phyloP scores from a whole-genome alignment of 2,329 filamentous ascomycete genomes.

The Ophiostoma ips region DNA sequence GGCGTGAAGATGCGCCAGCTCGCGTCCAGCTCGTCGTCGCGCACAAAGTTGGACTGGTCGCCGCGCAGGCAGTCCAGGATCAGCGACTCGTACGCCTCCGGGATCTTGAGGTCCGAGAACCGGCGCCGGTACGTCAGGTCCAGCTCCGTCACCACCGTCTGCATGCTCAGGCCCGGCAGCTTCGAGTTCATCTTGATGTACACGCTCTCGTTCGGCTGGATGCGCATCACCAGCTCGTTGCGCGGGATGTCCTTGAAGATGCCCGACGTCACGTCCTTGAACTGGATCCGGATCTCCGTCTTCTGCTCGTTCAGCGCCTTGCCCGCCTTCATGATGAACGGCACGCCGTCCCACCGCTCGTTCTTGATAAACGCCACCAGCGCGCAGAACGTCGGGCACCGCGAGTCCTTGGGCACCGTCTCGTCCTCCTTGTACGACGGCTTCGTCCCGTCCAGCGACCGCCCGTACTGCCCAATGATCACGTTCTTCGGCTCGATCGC shows the following conservation, averaged over 20 bases:
- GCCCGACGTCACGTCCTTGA: slow-evolving; percentile 97
- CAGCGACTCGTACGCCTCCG: slow-evolving; percentile 95
- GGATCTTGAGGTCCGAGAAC: slow-evolving; percentile 98
- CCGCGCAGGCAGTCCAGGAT: slow-evolving; percentile 97
- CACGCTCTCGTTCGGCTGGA: slow-evolving; percentile 97
- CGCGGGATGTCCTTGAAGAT: slow-evolving; percentile 99
- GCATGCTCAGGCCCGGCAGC: slow-evolving; percentile 95
- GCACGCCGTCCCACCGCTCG: slow-evolving; percentile 97
- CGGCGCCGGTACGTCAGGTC: slow-evolving; percentile 95
- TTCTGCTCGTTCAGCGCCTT: slow-evolving; percentile 99
- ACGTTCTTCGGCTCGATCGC: slow-evolving; percentile 98
- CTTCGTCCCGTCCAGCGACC: slow-evolving; percentile 90
- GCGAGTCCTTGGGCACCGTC: slow-evolving; percentile 90
- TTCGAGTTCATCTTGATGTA: slow-evolving; percentile 99
- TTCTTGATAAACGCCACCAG: slow-evolving; percentile 99
- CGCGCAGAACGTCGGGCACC: slow-evolving; percentile 96
- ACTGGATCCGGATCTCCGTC: slow-evolving; percentile 97
- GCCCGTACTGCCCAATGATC: slow-evolving; percentile 97
- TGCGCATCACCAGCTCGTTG: slow-evolving; percentile 97
- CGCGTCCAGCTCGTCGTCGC: slow-evolving; percentile 91
- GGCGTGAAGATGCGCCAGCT: slow-evolving; percentile 98
- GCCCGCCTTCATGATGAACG: slow-evolving; percentile 98
- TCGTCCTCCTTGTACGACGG: slow-evolving; percentile 98
- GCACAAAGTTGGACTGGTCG: slow-evolving; percentile 98
- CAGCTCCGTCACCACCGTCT: slow-evolving; percentile 96